Conservation (phyloP, 179 eudicot genomes). For the Nepenthes alata region DNA sequence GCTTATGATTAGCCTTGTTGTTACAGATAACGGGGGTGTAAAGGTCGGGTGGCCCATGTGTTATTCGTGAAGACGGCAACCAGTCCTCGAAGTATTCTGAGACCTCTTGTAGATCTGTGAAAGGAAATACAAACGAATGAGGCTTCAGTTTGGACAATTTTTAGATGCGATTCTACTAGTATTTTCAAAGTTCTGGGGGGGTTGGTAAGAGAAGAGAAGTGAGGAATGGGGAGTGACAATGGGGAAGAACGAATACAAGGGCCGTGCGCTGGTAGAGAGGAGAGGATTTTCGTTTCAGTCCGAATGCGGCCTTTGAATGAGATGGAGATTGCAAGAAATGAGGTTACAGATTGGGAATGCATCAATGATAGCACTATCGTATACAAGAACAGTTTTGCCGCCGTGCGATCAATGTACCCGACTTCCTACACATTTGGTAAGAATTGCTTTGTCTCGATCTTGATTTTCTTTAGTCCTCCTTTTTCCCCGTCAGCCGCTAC, state of each 20-base stretch:
- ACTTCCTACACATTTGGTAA: slow-evolving; percentile 55
- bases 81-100: slow-evolving; percentile 5
- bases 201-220: background rate
- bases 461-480: background rate
- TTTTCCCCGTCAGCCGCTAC: too few species aligned
- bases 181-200: background rate
- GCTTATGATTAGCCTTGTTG: slow-evolving; percentile 14
- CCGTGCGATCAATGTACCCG: slow-evolving; percentile 45
- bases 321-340: slow-evolving; percentile 38
- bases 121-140: background rate
- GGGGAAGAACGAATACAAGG: slow-evolving; percentile 18
- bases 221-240: slow-evolving; percentile 22
- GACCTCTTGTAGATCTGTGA: slow-evolving; percentile 4
- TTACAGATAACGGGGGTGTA: slow-evolving; percentile 14
- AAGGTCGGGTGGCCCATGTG: slow-evolving; percentile 28
- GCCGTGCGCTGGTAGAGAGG: slow-evolving; percentile 16
- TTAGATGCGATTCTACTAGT: slow-evolving; percentile 3
- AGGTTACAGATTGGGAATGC: slow-evolving; percentile 60
- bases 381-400: slow-evolving; percentile 30
- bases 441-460: slow-evolving; percentile 4
- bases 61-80: slow-evolving; percentile 15
- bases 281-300: slow-evolving; percentile 57
- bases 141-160: slow-evolving; percentile 8
- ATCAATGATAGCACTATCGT: slow-evolving; percentile 35
- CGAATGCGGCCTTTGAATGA: slow-evolving; percentile 58